Evolutionary conservation across 2,329 filamentous ascomycete species (phyloP).

Genomic region (Calonectria henricotiae): DNA sequence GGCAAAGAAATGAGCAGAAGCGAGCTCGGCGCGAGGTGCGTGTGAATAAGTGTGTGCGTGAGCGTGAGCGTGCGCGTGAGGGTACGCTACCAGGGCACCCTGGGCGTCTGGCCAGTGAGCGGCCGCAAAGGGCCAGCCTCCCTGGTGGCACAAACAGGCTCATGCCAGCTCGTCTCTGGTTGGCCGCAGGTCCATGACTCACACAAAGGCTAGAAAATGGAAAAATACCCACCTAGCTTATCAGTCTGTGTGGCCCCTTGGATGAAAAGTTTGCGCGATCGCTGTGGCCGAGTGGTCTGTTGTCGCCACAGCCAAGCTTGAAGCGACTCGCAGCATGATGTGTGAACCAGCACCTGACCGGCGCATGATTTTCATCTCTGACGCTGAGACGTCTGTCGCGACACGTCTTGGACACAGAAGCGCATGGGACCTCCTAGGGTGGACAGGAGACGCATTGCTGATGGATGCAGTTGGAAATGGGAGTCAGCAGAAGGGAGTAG

Average conservation of each 20-base stretch:
- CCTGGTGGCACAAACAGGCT: constrained; percentile 46
- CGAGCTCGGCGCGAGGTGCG: constrained; percentile 4
- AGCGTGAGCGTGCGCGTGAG: constrained; percentile 32
- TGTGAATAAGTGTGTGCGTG: constrained; percentile 28
- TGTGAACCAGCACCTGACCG: constrained; percentile 29
- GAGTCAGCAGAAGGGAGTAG: constrained; percentile 47
- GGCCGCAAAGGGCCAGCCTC: constrained; percentile 55
- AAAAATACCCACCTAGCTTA: constrained; percentile 47
- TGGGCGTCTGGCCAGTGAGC: constrained; percentile 53
- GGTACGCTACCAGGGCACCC: constrained; percentile 48
- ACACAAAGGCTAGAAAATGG: constrained; percentile 46
- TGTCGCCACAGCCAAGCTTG: constrained; percentile 33
- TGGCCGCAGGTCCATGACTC: constrained; percentile 52
- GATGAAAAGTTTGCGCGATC: constrained; percentile 44
- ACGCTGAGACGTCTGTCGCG: constrained; percentile 47
- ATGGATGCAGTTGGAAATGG: constrained; percentile 39
- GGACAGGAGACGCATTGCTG: constrained; percentile 45
- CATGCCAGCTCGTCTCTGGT: constrained; percentile 46
- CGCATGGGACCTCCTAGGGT: constrained; percentile 23
- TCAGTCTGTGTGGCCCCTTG: constrained; percentile 40
- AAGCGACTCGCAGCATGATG: constrained; percentile 27
- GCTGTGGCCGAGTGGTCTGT: constrained; percentile 38
- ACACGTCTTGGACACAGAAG: constrained; percentile 36
- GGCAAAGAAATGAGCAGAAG: neutral
- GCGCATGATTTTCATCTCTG: constrained; percentile 39